phyloP scores from a whole-genome alignment of 2,329 filamentous ascomycete genomes.

The Xylaria sp. region DNA sequence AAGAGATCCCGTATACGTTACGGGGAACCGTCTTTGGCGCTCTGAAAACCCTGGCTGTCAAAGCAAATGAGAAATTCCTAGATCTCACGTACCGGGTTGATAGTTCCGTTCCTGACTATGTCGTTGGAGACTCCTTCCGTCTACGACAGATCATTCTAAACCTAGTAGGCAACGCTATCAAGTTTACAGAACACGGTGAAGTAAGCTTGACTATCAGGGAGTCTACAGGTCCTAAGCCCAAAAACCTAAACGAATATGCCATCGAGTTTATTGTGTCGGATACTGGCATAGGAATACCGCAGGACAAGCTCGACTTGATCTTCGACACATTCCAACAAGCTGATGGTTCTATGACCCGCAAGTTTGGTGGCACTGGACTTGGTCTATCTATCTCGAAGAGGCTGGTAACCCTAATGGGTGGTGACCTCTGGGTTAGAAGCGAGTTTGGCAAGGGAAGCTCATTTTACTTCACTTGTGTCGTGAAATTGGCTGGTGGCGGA shows the following conservation, averaged over 20 bases:
- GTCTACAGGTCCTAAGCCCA: slow-evolving; percentile 70
- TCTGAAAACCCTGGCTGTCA: slow-evolving; percentile 94
- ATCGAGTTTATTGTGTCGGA: slow-evolving; percentile 97
- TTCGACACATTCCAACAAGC: slow-evolving; percentile 99
- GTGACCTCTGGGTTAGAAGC: slow-evolving; percentile 95
- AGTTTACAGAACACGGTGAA: slow-evolving; percentile 97
- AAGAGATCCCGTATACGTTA: slow-evolving; percentile 95
- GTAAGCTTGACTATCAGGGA: slow-evolving; percentile 92
- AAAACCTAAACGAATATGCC: slow-evolving; percentile 80
- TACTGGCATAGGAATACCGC: slow-evolving; percentile 95
- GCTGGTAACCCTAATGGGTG: slow-evolving; percentile 94
- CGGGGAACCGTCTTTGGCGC: slow-evolving; percentile 97
- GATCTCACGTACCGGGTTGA: slow-evolving; percentile 95
- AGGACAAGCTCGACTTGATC: slow-evolving; percentile 94
- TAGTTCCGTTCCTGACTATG: slow-evolving; percentile 91
- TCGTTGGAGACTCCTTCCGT: slow-evolving; percentile 96
- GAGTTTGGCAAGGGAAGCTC: slow-evolving; percentile 90
- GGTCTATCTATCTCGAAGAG: slow-evolving; percentile 95
- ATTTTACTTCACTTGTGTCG: slow-evolving; percentile 96
- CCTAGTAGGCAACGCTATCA: slow-evolving; percentile 97
- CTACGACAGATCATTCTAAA: slow-evolving; percentile 97
- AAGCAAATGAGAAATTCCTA: slow-evolving; percentile 94
- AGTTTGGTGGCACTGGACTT: slow-evolving; percentile 94
- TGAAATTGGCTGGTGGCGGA: slow-evolving; percentile 84
- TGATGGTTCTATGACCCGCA: slow-evolving; percentile 94